Percentiles rank a stretch among this genome's conserved stretches.
phyloP scores from a whole-genome alignment of 352 stramenopile species.

The Phytophthora nicotianae region DNA sequence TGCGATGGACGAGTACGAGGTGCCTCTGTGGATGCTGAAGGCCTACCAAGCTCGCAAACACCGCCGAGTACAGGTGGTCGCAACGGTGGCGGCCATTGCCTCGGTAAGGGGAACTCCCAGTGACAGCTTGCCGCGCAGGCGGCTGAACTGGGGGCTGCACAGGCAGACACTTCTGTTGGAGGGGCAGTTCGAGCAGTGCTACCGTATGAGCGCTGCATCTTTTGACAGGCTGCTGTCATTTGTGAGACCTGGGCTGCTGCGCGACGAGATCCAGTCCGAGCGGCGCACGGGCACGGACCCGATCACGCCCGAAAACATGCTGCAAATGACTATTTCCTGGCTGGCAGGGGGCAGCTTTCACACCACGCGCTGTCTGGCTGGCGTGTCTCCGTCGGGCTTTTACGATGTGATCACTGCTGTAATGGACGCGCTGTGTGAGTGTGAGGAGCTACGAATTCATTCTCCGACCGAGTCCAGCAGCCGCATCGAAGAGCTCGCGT shows the following conservation, averaged over 20 bases:
- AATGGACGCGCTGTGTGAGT: too few species aligned
- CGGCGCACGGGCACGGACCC: neutral
- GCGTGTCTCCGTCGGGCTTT: too few species aligned
- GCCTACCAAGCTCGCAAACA: too few species aligned
- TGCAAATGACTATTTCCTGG: neutral
- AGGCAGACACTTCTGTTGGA: constrained; percentile 9
- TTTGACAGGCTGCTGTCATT: constrained; percentile 4
- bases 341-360: neutral
- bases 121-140: neutral
- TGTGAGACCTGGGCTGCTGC: neutral
- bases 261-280: neutral
- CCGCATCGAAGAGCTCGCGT: too few species aligned
- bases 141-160: neutral
- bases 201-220: constrained; percentile 2
- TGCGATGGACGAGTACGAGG: too few species aligned
- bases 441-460: too few species aligned
- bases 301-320: neutral
- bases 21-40: too few species aligned
- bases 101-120: too few species aligned
- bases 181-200: constrained; percentile 9
- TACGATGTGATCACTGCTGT: too few species aligned
- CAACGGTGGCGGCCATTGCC: too few species aligned
- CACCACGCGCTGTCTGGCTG: neutral
- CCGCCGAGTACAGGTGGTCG: too few species aligned
- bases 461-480: too few species aligned